These are phyloP conservation scores for Nelumbo lutea DNA, from an alignment of 164 flowering plant genomes.

Conservation along the genomic window DNA sequence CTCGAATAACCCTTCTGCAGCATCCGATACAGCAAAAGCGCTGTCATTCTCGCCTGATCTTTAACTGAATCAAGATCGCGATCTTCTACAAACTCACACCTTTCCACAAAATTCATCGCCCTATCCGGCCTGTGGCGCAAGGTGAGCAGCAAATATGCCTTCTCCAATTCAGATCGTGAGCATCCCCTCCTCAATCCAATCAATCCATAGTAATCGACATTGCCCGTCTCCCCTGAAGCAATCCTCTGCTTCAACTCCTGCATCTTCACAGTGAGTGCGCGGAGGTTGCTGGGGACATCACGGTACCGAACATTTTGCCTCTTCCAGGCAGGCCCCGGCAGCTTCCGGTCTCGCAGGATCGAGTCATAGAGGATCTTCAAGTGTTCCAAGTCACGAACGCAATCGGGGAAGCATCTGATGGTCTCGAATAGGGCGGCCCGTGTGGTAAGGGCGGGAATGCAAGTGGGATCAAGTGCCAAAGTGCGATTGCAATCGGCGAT, in stretches of 20 bases:
- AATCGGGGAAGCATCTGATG: conserved; percentile 71
- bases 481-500: conserved; percentile 85
- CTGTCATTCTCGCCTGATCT: conserved; percentile 80
- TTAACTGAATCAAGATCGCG: conserved; percentile 60
- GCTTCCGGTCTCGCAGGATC: conserved; percentile 66
- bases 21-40: conserved; percentile 68
- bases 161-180: conserved; percentile 73
- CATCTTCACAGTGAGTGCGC: conserved; percentile 45
- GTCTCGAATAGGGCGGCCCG: conserved; percentile 69
- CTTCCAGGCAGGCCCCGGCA: conserved; percentile 85
- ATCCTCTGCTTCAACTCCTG: conserved; percentile 64
- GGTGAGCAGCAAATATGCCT: conserved; percentile 68
- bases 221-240: conserved; percentile 57
- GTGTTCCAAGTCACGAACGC: conserved; percentile 88
- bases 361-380: conserved; percentile 79
- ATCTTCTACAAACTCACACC: conserved; percentile 75
- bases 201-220: conserved; percentile 76
- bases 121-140: conserved; percentile 79
- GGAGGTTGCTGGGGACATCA: conserved; percentile 66
- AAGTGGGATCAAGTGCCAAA: conserved; percentile 68
- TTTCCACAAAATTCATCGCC: conserved; percentile 51
- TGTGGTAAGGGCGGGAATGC: conserved; percentile 64
- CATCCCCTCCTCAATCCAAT: conserved; percentile 87
- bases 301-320: conserved; percentile 51
- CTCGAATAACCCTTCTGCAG: conserved; percentile 74